Base-by-base conservation (phyloP, 2,329 filamentous ascomycete species). In the Rhytidhysteron rufulum region DNA sequence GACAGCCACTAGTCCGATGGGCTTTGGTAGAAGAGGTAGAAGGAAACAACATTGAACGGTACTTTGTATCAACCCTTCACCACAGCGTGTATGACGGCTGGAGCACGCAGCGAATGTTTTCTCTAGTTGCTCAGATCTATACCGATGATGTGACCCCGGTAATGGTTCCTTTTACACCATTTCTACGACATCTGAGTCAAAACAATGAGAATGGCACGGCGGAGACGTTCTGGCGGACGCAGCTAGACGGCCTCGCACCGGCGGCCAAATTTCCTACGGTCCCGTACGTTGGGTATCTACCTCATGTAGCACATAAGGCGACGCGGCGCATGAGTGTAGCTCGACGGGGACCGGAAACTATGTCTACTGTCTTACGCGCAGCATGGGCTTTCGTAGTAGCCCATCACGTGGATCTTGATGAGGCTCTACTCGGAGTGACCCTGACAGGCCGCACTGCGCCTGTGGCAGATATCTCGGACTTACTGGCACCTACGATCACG, bases 31-130 rank as follows among this genome's bases (percentile, higher is more conserved):
- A 47, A 13, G 41, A 58, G 19, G 30, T 37, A 5, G 13, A 27
- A 27, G 24, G 13, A 7, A 48, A 35, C 18, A 50, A 33, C 17
- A 51, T 51, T 16, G 55, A 55, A 18, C 48, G 49, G 2, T 66
- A 72, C 46, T 70, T 78, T 15, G 63, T 74, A 3, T 73, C 72
- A 60, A 71, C 70, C 1, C 66, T 74, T 37, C 74, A 77, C 42
- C 74, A 77, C 39, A 71, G 71, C 4, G 57, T 77, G 2, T 77
- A 77, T 43, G 74, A 78, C 54, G 74, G 73, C 7, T 67, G 64
- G 63, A 66, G 62, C 1, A 60, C 62, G 54, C 62, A 61, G 19
- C 50, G 65, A 3, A 53, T 65, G 2, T 50, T 66, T 16, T 60
- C 65, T 4, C 51, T 53, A 20, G 48, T 67, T 34, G 63, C 62